Base-by-base conservation (phyloP, 164 flowering plant genomes). In the Piper betle region DNA sequence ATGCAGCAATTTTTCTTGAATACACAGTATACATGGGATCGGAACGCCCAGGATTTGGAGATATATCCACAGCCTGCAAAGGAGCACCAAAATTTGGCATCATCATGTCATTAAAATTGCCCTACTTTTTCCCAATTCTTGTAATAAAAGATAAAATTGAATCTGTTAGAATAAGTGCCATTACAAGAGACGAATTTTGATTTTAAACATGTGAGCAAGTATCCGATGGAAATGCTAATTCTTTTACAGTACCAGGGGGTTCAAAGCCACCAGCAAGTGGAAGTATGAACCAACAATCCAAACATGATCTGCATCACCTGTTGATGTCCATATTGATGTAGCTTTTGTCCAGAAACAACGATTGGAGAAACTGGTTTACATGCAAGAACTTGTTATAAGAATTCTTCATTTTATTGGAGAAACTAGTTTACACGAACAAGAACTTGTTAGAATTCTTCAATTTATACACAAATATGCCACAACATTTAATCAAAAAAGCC, bases 261-360 rank as follows among this genome's bases (percentile, higher is more conserved):
- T 88, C 95, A 78, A 77, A 88, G 33, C 96, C 96, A 64, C 98
- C 96, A 57, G 96, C 91, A 76, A 92, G 65, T 92, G 96, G 69
- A 92, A 92, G 63, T 92, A 92, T 37, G 96, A 72, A 25, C 96
- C 98, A 61, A 92, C 96, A 64, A 92, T 88, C 75, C 84, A 42
- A 60, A 66, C 84, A 75, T 92, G 98, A 69, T 92, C 96, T 55
- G 88, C 75, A 73, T 92, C 98, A 41, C 93, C 81, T 0, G 96
- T 88, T 70, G 98, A 87, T 66, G 98, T 92, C 96, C 98, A 92
- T 72, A 92, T 87, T 5, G 96, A 92, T 73, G 88, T 87, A 62
- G 96, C 98, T 75, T 88, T 92, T n/a, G 96, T 88, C 67, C 71
- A 92, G 69, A 92, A 92, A 75, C 98, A 92, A 20, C 96, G 92